These are phyloP conservation scores for Aureobasidium sp. DNA, from an alignment of 2,329 filamentous ascomycete species.

Conservation along the genomic window DNA sequence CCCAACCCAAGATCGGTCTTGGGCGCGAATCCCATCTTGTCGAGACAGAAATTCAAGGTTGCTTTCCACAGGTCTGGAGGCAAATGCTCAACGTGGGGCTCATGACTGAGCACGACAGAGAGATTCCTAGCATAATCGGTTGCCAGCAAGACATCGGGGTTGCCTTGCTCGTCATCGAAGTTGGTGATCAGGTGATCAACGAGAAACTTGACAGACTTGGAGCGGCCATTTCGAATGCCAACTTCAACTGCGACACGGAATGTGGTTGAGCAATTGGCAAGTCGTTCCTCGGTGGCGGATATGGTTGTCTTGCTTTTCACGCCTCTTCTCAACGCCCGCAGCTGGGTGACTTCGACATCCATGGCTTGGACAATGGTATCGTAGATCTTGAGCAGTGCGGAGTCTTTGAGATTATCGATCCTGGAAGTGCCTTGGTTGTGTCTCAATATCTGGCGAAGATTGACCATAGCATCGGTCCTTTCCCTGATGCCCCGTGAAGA, in stretches of 20 bases:
- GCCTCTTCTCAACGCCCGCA: slow-evolving; percentile 42
- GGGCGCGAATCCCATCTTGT: slow-evolving; percentile 41
- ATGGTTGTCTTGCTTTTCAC: background rate
- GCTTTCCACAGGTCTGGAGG: slow-evolving; percentile 60
- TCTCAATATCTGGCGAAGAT: slow-evolving; percentile 50
- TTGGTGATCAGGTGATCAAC: slow-evolving; percentile 76
- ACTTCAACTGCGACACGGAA: slow-evolving; percentile 66
- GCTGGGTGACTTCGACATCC: slow-evolving; percentile 59
- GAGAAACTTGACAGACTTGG: slow-evolving; percentile 71
- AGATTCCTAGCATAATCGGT: slow-evolving; percentile 75
- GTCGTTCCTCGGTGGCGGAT: slow-evolving; percentile 43
- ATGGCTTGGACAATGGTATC: slow-evolving; percentile 70
- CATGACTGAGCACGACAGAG: slow-evolving; percentile 60
- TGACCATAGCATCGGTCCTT: slow-evolving; percentile 46
- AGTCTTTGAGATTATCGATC: slow-evolving; percentile 56
- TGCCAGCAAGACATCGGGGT: slow-evolving; percentile 61
- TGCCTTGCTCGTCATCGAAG: slow-evolving; percentile 55
- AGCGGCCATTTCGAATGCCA: slow-evolving; percentile 60
- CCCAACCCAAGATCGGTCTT: slow-evolving; percentile 3
- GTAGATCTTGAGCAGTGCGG: slow-evolving; percentile 72
- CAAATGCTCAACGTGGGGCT: slow-evolving; percentile 74
- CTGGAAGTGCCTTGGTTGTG: slow-evolving; percentile 42
- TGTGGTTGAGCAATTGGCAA: slow-evolving; percentile 63
- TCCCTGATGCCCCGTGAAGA: slow-evolving; percentile 39
- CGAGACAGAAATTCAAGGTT: slow-evolving; percentile 64